Conservation (phyloP, 2,329 filamentous ascomycete species). For the Botrytis galanthina region DNA sequence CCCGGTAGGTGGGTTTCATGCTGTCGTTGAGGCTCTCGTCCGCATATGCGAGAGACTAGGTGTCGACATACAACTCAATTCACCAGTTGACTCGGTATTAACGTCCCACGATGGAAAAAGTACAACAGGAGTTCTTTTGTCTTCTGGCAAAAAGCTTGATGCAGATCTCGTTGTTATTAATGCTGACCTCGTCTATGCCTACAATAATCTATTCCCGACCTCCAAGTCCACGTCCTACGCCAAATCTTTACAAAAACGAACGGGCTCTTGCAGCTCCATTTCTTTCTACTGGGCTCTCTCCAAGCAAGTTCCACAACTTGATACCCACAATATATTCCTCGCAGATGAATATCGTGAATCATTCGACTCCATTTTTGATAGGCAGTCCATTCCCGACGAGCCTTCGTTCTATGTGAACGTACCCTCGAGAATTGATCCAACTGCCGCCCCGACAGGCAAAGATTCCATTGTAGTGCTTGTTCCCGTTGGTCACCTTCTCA, state of each 20-base stretch:
- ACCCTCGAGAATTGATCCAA: conserved; percentile 65
- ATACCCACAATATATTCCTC: conserved; percentile 75
- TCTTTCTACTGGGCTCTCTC: conserved; percentile 74
- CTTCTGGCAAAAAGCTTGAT: conserved; percentile 54
- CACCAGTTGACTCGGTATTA: conserved; percentile 55
- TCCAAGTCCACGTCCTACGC: conserved; percentile 37
- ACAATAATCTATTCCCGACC: conserved; percentile 60
- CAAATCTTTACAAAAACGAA: conserved; percentile 45
- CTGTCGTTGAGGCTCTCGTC: conserved; percentile 61
- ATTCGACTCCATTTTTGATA: conserved; percentile 75
- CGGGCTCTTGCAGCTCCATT: conserved; percentile 68
- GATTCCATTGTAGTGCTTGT: conserved; percentile 70
- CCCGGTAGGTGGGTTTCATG: conserved; percentile 67
- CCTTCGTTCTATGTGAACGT: conserved; percentile 79
- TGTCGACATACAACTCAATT: conserved; percentile 60
- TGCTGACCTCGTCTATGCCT: conserved; percentile 72
- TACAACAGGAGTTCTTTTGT: conserved; percentile 58
- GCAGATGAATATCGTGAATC: conserved; percentile 68
- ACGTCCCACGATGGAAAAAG: conserved; percentile 51
- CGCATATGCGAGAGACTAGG: conserved; percentile 60
- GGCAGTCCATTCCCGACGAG: conserved; percentile 62
- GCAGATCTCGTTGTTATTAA: conserved; percentile 71
- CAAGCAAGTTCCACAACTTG: conserved; percentile 58
- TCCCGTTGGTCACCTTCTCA: conserved; percentile 66
- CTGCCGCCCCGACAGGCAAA: conserved; percentile 62